These are phyloP conservation scores for Gracilaria domingensis DNA, from an alignment of 23 red algal species.

Conservation along the genomic window DNA sequence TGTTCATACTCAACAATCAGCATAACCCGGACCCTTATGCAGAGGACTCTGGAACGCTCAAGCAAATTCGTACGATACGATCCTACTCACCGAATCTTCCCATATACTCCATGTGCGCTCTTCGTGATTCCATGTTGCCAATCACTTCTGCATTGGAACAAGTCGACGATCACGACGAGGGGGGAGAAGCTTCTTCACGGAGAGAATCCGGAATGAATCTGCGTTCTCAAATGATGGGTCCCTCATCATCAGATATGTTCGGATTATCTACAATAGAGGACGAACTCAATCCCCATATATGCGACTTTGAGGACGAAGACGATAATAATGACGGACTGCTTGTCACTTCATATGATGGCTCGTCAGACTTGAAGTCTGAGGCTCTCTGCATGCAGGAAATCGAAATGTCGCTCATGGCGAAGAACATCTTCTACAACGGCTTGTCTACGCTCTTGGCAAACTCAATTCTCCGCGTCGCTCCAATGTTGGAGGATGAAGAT, in stretches of 20 bases:
- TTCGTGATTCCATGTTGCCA: conserved; percentile 80
- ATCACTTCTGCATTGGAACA: conserved; percentile 76
- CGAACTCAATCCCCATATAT: not conserved
- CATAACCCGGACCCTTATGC: conserved; percentile 78
- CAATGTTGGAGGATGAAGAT: conserved; percentile 57
- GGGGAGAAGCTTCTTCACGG: conserved; percentile 3
- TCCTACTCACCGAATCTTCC: too few species aligned
- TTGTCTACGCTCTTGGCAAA: too few species aligned
- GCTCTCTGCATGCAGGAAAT: too few species aligned
- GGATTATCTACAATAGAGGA: conserved; percentile 2
- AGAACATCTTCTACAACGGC: too few species aligned
- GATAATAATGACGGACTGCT: conserved; percentile 65
- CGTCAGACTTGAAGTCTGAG: too few species aligned
- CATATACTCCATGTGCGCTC: too few species aligned
- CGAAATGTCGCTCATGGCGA: too few species aligned
- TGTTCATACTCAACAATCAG: conserved; percentile 80
- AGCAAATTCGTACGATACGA: too few species aligned
- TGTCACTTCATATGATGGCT: conserved; percentile 52
- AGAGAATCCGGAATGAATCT: conserved; percentile 41
- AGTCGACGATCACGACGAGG: conserved; percentile 40
- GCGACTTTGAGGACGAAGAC: conserved; percentile 32
- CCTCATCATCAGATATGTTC: conserved; percentile 17
- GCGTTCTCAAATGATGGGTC: conserved; percentile 19
- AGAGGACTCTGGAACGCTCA: too few species aligned
- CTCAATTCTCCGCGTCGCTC: conserved; percentile 55